Evolutionary conservation across 495 filamentous ascomycete species (phyloP).

Genomic region (Neurospora pannonica): DNA sequence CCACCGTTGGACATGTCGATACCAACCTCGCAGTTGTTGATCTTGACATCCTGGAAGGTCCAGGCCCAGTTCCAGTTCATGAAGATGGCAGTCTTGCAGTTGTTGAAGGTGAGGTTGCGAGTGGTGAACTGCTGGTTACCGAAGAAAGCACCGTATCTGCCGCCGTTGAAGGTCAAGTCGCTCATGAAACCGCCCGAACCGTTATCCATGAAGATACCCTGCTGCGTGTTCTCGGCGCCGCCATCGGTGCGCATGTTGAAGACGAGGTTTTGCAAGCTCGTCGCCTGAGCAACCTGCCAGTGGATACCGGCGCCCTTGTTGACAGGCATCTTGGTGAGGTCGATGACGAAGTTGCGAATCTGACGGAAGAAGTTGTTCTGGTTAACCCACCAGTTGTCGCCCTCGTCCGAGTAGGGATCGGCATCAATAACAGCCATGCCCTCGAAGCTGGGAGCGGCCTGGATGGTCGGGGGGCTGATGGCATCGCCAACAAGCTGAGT

Average conservation of each 20-base stretch:
- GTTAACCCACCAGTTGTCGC: conserved; percentile 64
- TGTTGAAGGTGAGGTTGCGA: conserved; percentile 83
- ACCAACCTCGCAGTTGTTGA: conserved; percentile 73
- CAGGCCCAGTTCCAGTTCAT: conserved; percentile 97
- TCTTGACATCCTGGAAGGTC: conserved; percentile 69
- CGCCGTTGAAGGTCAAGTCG: conserved; percentile 82
- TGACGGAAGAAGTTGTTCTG: conserved; percentile 99
- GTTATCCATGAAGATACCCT: conserved; percentile 97
- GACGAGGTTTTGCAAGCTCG: conserved; percentile 79
- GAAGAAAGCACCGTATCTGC: conserved; percentile 72
- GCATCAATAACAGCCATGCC: conserved; percentile 89
- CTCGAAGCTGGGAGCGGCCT: conserved; percentile 59
- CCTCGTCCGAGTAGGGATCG: conserved; percentile 63
- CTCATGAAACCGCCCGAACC: conserved; percentile 83
- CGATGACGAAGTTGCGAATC: conserved; percentile 88
- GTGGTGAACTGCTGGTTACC: conserved; percentile 95
- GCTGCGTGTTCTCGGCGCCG: conserved; percentile 59
- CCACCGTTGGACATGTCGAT: conserved; percentile 69
- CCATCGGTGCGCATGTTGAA: conserved; percentile 80
- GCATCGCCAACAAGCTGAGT: conserved; percentile 74
- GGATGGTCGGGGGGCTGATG: conserved; percentile 59
- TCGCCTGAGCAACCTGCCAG: conserved; percentile 97
- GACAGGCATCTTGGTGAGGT: conserved; percentile 61
- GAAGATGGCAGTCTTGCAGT: conserved; percentile 79
- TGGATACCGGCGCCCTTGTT: conserved; percentile 72